These are phyloP conservation scores for Fusarium armeniacum DNA, from an alignment of 2,329 filamentous ascomycete species.

Conservation along the genomic window DNA sequence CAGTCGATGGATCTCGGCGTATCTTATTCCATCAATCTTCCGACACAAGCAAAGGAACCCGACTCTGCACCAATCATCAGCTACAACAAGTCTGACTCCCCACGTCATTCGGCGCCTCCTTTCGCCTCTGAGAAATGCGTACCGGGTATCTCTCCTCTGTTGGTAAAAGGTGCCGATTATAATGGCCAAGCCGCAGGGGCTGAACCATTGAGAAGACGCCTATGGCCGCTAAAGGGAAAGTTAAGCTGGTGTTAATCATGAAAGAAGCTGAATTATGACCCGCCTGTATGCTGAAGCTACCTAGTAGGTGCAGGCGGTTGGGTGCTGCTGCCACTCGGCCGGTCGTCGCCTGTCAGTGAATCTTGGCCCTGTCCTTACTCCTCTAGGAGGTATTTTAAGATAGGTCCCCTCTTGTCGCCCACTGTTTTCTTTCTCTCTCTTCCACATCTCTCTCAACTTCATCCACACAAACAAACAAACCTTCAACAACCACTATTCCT, in stretches of 20 bases:
- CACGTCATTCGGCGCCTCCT: conserved; percentile 39
- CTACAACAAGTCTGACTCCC: conserved; percentile 16
- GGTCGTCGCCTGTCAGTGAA: conserved; percentile 5
- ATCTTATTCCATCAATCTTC: conserved; percentile 24
- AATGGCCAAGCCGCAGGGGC: conserved; percentile 13
- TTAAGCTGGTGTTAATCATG: conserved; percentile 18
- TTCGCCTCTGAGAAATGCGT: conserved; percentile 22
- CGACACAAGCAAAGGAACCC: conserved; percentile 10
- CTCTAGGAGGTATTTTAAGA: conserved; percentile 31
- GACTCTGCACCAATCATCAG: conserved; percentile 30
- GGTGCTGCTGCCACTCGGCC: background rate
- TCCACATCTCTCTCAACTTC: conserved; percentile 21
- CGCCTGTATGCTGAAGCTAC: conserved; percentile 11
- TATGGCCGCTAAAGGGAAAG: conserved; percentile 14
- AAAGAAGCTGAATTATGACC: conserved; percentile 23
- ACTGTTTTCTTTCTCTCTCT: conserved; percentile 21
- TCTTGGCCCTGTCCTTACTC: conserved; percentile 11
- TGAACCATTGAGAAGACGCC: conserved; percentile 24
- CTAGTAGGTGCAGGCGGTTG: background rate
- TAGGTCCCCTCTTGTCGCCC: conserved; percentile 30
- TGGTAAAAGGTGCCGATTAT: conserved; percentile 21
- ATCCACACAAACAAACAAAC: conserved; percentile 14
- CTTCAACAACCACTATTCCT: conserved; percentile 23
- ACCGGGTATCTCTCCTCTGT: conserved; percentile 30
- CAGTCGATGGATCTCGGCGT: conserved; percentile 31